Percentiles rank a stretch among this genome's conserved stretches.
Evolutionary conservation across 1,139 yeast genomes (phyloP).

Genomic region (Yamadazyma dushanensis): DNA sequence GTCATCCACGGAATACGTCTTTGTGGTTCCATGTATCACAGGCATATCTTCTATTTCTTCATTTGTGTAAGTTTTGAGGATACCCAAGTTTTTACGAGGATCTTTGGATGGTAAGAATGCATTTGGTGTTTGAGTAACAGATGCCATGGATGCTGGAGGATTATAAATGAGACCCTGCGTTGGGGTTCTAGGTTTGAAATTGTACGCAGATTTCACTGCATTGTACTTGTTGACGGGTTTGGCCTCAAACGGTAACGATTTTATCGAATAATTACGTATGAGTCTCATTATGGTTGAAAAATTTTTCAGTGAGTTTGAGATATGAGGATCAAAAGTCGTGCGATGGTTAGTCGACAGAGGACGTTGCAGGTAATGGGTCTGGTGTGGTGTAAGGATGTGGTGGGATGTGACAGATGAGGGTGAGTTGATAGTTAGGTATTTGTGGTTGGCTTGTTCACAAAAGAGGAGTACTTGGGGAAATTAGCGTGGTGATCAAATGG

Average conservation of each 20-base stretch:
- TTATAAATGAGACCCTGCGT: conserved; percentile 41
- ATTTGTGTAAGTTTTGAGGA: conserved; percentile 25
- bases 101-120: conserved; percentile 69
- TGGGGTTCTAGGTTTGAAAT: conserved; percentile 39
- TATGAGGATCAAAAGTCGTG: too few species aligned
- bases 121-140: conserved; percentile 56
- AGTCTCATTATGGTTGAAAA: conserved; percentile 7
- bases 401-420: too few species aligned
- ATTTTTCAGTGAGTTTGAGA: conserved; percentile 1
- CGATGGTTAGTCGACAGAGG: too few species aligned
- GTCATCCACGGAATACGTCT: conserved; percentile 60
- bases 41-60: conserved; percentile 59
- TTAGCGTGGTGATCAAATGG: too few species aligned
- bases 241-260: conserved; percentile 31
- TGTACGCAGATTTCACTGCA: conserved; percentile 39
- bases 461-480: too few species aligned
- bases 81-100: conserved; percentile 48
- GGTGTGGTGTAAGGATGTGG: too few species aligned
- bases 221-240: conserved; percentile 42
- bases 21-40: conserved; percentile 40
- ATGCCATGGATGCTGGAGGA: conserved; percentile 38
- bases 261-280: conserved; percentile 14
- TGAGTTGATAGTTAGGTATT: too few species aligned
- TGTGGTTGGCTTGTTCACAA: too few species aligned
- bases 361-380: too few species aligned